phyloP scores from a whole-genome alignment of 2,329 filamentous ascomycete species.

The Aureobasidium melanogenum region DNA sequence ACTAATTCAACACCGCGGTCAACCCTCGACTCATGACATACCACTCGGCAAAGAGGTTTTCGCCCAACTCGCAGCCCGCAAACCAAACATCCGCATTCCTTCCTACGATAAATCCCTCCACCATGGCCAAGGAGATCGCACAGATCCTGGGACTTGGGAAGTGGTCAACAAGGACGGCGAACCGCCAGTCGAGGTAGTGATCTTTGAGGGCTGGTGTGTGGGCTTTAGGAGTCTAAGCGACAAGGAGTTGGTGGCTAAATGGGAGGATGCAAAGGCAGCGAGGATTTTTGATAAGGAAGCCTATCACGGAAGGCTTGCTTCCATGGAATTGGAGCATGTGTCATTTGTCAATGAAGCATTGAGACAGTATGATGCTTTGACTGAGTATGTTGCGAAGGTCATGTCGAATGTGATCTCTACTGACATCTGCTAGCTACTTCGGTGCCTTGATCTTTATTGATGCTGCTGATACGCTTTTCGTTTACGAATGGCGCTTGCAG shows the following conservation, averaged over 20 bases:
- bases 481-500: constrained; percentile 76
- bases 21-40: constrained; percentile 77
- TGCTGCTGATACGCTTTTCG: constrained; percentile 62
- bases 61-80: constrained; percentile 42
- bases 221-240: constrained; percentile 64
- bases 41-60: constrained; percentile 56
- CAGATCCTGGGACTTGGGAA: constrained; percentile 54
- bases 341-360: constrained; percentile 51
- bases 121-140: constrained; percentile 66
- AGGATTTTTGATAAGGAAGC: constrained; percentile 34
- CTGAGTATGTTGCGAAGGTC: constrained; percentile 29
- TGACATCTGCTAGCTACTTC: constrained; percentile 34
- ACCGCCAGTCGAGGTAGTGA: constrained; percentile 49
- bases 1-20: constrained; percentile 71
- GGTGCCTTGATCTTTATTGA: constrained; percentile 61
- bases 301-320: constrained; percentile 44
- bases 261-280: constrained; percentile 42
- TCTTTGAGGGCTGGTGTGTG: constrained; percentile 88
- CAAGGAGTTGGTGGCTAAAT: constrained; percentile 45
- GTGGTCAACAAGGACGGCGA: constrained; percentile 43
- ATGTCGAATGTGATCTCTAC: neutral
- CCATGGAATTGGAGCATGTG: constrained; percentile 48
- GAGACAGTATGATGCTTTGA: constrained; percentile 50
- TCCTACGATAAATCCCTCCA: constrained; percentile 78
- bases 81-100: constrained; percentile 52